Conservation (phyloP, 768 basidiomycete species). For the Leccinum subtestaceum region DNA sequence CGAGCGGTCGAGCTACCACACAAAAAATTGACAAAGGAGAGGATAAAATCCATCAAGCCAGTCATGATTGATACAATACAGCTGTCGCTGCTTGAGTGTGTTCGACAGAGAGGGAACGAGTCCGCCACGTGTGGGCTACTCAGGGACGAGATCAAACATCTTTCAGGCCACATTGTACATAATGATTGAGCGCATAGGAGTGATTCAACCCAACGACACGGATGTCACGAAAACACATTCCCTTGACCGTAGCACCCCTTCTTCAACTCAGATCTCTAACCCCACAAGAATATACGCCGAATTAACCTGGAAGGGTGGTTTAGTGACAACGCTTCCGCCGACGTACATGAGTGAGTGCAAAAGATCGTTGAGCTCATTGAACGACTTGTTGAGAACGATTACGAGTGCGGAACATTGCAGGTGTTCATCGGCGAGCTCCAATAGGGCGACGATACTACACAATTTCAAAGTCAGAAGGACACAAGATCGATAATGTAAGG, state of each 20-base stretch:
- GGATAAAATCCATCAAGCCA: slow-evolving; percentile 27
- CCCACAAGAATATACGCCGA: slow-evolving; percentile 82
- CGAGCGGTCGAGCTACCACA: slow-evolving; percentile 23
- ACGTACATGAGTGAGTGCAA: slow-evolving; percentile 93
- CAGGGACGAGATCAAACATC: not conserved
- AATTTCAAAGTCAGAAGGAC: not conserved
- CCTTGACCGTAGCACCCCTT: slow-evolving; percentile 20
- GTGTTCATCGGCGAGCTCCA: slow-evolving; percentile 86
- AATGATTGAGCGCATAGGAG: slow-evolving; percentile 6
- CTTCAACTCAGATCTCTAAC: slow-evolving; percentile 60
- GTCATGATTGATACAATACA: slow-evolving; percentile 10
- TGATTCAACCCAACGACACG: slow-evolving; percentile 26
- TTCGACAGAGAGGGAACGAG: not conserved
- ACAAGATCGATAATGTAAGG: slow-evolving; percentile 13
- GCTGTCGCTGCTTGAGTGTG: not conserved
- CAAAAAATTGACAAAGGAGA: slow-evolving; percentile 18
- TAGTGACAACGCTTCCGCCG: slow-evolving; percentile 81
- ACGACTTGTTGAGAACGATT: slow-evolving; percentile 75
- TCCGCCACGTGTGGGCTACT: not conserved
- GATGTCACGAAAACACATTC: slow-evolving; percentile 22
- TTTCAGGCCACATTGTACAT: slow-evolving; percentile 10
- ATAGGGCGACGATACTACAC: slow-evolving; percentile 73
- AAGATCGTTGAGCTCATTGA: slow-evolving; percentile 65
- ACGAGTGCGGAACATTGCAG: slow-evolving; percentile 75
- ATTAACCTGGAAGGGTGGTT: slow-evolving; percentile 72